Percentiles rank a stretch among this genome's conserved stretches.
Conservation (phyloP, 192 early-diverging fungal genomes). For the Backusella liffmaniae region DNA sequence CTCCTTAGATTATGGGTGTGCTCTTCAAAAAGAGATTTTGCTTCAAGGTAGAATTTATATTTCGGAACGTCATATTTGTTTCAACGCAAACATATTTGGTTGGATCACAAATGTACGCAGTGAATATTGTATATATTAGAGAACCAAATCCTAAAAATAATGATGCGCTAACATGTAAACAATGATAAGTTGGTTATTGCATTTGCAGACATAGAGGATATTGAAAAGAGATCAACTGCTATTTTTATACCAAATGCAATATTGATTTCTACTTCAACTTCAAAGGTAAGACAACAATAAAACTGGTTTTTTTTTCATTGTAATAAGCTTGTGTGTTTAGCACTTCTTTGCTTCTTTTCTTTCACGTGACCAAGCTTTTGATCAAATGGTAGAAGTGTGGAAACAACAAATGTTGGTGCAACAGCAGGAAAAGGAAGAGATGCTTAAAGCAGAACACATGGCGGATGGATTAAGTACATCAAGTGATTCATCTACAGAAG, state of each 20-base stretch:
- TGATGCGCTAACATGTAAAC: slow-evolving; percentile 5
- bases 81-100: slow-evolving; percentile 89
- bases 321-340: slow-evolving; percentile 12
- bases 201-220: slow-evolving; percentile 73
- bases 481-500: slow-evolving; percentile 8
- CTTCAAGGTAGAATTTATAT: slow-evolving; percentile 83
- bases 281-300: slow-evolving; percentile 38
- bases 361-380: slow-evolving; percentile 76
- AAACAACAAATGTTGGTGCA: slow-evolving; percentile 12
- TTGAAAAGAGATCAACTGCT: slow-evolving; percentile 84
- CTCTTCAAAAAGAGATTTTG: slow-evolving; percentile 85
- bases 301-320: neutral
- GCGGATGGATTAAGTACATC: slow-evolving; percentile 6
- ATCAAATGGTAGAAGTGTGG: slow-evolving; percentile 73
- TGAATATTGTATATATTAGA: neutral
- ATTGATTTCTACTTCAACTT: slow-evolving; percentile 66
- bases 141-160: neutral
- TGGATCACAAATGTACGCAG: slow-evolving; percentile 72
- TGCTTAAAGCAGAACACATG: neutral
- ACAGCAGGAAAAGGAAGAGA: neutral
- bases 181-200: slow-evolving; percentile 58
- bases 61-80: slow-evolving; percentile 78
- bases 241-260: slow-evolving; percentile 89
- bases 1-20: slow-evolving; percentile 71
- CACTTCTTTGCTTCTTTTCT: slow-evolving; percentile 88